Evolutionary conservation across 768 basidiomycete genomes (phyloP), one percentile per base, ranked within the genome.

Genomic region (Hericium rajendrae): DNA sequence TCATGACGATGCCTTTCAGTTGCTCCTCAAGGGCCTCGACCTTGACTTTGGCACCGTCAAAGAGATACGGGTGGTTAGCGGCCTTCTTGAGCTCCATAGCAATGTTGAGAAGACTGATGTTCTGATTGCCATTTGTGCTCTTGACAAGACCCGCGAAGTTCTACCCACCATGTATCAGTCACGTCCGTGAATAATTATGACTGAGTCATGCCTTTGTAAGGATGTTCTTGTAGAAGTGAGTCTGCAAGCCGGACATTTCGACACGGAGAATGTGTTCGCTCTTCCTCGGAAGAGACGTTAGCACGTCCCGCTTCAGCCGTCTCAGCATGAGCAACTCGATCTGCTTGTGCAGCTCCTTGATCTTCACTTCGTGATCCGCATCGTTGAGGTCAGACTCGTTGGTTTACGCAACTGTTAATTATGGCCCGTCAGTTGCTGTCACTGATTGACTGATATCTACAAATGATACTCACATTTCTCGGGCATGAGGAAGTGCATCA

Each of bases 401-500:
- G 11, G 89, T 87, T 28, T 98, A 78, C 38, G 88, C 85, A 71
- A 97, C 91, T 95, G 68, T 51, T 51, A 5, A 11, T 10, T 9
- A 32, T 32, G 15, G 41, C 8, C 16, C n/a, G 16, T 46, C 43
- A 46, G 43, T 13, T 9, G 43, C 16, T 8, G 43, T 16, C n/a
- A 46, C 20, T 46, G 3, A n/a, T n/a, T 48, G 39, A 55, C 62
- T 40, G 61, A 1, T 6, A 32, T 32, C 20, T 5, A 37, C 11
- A 37, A 13, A 43, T 32, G 13, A 52, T 16, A 38, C 87, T 70
- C 62, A 91, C 92, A 99, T 75, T 91, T 92, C 66, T 98, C 94
- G 9, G 97, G 97, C 91, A 97, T 97, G 62, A 98, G 77, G 78
- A 99, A 99, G 70, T 98, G 97, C 95, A 98, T 98, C 70, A 98